These are phyloP conservation scores for Pythium monospermum DNA, from an alignment of 352 stramenopile species.

Conservation along the genomic window DNA sequence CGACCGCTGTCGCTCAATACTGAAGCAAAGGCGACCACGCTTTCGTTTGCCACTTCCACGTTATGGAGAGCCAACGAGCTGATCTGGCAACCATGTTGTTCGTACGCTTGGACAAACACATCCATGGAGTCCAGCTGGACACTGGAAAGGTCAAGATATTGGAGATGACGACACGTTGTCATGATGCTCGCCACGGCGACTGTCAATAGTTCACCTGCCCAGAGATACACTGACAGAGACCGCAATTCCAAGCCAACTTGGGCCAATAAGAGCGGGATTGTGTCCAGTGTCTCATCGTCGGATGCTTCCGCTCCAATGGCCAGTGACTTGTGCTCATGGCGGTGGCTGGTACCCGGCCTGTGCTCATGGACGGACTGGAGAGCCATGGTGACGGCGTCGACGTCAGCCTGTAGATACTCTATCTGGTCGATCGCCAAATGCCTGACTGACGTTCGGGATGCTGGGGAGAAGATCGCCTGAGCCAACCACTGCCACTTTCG, in stretches of 20 bases:
- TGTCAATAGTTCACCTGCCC: no score
- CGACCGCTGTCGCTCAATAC: slow-evolving; percentile 1
- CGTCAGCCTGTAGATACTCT: slow-evolving; percentile 1
- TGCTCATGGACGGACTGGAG: neutral
- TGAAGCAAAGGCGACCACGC: slow-evolving; percentile 1
- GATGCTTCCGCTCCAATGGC: neutral
- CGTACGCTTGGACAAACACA: slow-evolving; percentile 13
- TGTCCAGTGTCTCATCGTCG: neutral
- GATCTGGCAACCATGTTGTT: slow-evolving; percentile 5
- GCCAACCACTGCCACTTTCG: slow-evolving; percentile 16
- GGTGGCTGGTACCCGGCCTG: neutral
- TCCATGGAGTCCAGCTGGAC: slow-evolving; percentile 13
- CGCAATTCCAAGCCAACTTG: neutral
- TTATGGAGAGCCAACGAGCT: slow-evolving; percentile 8
- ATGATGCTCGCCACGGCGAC: neutral
- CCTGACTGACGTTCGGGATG: slow-evolving; percentile 12
- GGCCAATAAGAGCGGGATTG: neutral
- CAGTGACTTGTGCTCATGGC: slow-evolving; percentile 5
- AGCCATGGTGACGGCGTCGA: neutral
- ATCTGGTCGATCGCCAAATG: slow-evolving; percentile 7
- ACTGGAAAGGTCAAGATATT: slow-evolving; percentile 11
- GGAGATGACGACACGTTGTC: neutral
- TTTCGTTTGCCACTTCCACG: neutral
- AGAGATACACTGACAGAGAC: slow-evolving; percentile 3
- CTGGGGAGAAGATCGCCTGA: neutral